Evolutionary conservation across 2,329 filamentous ascomycete species (phyloP).

Genomic region (Blumeriella jaapii): DNA sequence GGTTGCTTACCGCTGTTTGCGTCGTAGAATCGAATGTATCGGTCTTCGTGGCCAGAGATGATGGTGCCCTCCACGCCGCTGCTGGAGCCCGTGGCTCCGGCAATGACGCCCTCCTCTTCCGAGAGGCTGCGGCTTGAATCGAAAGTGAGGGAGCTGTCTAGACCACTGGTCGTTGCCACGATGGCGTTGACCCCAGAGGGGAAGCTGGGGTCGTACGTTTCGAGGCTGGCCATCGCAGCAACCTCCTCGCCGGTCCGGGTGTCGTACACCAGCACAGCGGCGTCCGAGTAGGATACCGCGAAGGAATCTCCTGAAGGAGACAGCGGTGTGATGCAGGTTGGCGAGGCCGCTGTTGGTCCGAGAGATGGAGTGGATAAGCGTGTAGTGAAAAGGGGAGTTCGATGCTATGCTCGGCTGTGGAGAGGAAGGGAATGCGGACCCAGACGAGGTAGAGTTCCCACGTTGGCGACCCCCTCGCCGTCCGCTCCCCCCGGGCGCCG

Average conservation of each 20-base stretch:
- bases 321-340: constrained; percentile 89
- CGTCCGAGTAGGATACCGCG: constrained; percentile 85
- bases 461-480: constrained; percentile 68
- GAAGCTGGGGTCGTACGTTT: constrained; percentile 82
- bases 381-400: constrained; percentile 76
- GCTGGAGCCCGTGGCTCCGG: constrained; percentile 67
- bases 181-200: constrained; percentile 82
- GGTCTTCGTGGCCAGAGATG: constrained; percentile 93
- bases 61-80: constrained; percentile 85
- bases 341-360: constrained; percentile 59
- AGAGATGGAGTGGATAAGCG: constrained; percentile 75
- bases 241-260: constrained; percentile 79
- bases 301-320: constrained; percentile 75
- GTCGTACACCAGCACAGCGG: constrained; percentile 83
- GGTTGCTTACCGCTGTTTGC: constrained; percentile 85
- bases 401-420: constrained; percentile 83
- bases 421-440: constrained; percentile 80
- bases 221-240: constrained; percentile 81
- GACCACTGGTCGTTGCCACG: constrained; percentile 71
- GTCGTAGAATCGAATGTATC: constrained; percentile 94
- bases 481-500: constrained; percentile 45
- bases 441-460: constrained; percentile 88
- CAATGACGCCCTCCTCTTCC: constrained; percentile 64
- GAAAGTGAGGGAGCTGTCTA: constrained; percentile 51
- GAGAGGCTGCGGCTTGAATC: constrained; percentile 52